Conservation (phyloP, 331 rosid species). For the Telfairia occidentalis region DNA sequence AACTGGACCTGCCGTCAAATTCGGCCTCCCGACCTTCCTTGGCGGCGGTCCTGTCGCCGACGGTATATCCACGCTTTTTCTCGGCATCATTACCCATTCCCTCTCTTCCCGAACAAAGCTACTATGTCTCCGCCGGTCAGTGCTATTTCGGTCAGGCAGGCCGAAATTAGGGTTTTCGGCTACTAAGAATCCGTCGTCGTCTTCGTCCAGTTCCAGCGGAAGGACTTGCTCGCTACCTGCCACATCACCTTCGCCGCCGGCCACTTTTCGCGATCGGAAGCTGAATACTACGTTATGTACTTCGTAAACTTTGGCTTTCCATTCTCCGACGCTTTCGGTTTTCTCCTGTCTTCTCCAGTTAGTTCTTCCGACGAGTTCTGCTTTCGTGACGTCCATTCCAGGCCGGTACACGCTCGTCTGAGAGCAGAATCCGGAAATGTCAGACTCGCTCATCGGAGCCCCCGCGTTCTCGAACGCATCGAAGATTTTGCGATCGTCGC, state of each 20-base stretch:
- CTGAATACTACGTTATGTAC: conserved; percentile 75
- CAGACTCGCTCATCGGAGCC: conserved; percentile 64
- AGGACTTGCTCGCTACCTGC: conserved; percentile 62
- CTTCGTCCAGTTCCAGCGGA: conserved; percentile 79
- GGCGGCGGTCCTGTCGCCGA: conserved; percentile 27
- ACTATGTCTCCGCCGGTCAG: conserved; percentile 63
- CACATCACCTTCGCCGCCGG: conserved; percentile 42
- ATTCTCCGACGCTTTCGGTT: conserved; percentile 72
- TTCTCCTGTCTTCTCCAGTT: conserved; percentile 91
- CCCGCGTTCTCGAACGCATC: conserved; percentile 85
- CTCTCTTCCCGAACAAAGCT: conserved; percentile 83
- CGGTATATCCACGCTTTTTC: conserved; percentile 71
- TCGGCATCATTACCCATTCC: conserved; percentile 54
- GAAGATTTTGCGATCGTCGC: conserved; percentile 52
- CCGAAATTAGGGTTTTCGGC: conserved; percentile 77
- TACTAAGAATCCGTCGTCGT: conserved; percentile 81
- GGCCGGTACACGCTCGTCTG: conserved; percentile 84
- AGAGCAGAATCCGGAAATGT: conserved; percentile 59
- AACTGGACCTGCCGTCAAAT: conserved; percentile 11
- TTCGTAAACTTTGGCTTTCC: conserved; percentile 78
- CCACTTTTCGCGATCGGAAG: conserved; percentile 68
- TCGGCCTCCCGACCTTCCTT: conserved; percentile 18
- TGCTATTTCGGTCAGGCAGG: conserved; percentile 9
- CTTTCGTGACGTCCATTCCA: conserved; percentile 85
- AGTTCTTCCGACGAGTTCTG: conserved; percentile 73